Base-by-base conservation (phyloP, 768 basidiomycete species). In the Trametopsis cervina region DNA sequence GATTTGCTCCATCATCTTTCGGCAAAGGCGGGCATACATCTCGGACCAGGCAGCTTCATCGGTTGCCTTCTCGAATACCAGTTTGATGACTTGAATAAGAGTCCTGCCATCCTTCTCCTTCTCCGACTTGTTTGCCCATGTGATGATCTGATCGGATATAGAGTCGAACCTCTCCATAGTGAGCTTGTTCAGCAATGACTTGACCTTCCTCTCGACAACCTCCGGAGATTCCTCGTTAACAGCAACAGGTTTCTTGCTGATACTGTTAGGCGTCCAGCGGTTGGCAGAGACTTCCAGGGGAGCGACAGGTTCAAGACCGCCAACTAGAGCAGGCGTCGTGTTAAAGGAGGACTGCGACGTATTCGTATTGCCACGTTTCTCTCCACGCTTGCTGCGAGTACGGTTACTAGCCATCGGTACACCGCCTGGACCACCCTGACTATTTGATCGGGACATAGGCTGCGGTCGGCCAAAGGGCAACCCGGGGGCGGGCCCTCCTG, bases 41-140 rank as follows among this genome's bases (percentile, higher is more conserved):
- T 90, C 87, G 2, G 90, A 94, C 87, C 90, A 94, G 7, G 83
- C 80, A 37, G 90, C 89, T 63, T 96, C 94, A 63, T 96, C 93
- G 4, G 89, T 96, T 4, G 93, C 94, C 74, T 94, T 96, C 66
- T 96, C 94, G 65, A 96, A 96, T 26, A 97, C 89, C 42, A 95
- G 83, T 51, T 85, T 81, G 67, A 96, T 97, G 63, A 98, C 95
- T 58, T 93, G 89, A 57, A 94, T 94, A 52, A 97, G 80, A 1
- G 92, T 94, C 55, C 86, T 80, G 2, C 93, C 92, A 60, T 97
- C 90, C 63, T 81, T 89, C 75, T 98, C 91, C 59, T 84, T 78
- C 71, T 85, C 83, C 4, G 85, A 89, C 69, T 80, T 89, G 77
- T 96, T 94, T 20, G 92, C 93, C 90, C 91, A 97, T 9, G 76